Evolutionary conservation across 2,329 filamentous ascomycete genomes (phyloP).

Genomic region (Aureobasidium sp.): DNA sequence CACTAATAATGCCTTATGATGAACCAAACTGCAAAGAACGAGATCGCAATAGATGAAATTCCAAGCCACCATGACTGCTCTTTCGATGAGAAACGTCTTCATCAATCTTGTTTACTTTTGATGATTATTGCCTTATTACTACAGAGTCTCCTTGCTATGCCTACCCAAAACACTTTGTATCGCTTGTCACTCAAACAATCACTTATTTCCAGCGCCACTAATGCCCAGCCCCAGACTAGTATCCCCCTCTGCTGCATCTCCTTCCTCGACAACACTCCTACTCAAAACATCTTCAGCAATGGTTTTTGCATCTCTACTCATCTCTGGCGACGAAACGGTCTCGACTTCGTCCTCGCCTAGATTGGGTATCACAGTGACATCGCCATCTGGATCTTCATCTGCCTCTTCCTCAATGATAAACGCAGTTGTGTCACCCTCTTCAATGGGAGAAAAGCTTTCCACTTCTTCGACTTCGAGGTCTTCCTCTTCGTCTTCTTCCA

Average conservation of each 20-base stretch:
- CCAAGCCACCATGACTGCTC: not conserved
- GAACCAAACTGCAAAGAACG: no score
- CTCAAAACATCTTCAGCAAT: not conserved
- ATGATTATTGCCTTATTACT: not conserved
- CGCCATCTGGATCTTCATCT: not conserved
- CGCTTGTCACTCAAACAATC: not conserved
- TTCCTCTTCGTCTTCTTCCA: slow-evolving; percentile 21
- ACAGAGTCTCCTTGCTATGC: not conserved
- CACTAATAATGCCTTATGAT: no score
- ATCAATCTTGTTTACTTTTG: not conserved
- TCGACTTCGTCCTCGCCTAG: not conserved
- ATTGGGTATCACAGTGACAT: not conserved
- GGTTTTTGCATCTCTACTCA: not conserved
- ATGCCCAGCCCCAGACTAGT: not conserved
- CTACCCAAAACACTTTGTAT: not conserved
- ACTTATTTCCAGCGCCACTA: not conserved
- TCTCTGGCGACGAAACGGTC: not conserved
- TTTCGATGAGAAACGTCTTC: not conserved
- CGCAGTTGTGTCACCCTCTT: slow-evolving; percentile 19
- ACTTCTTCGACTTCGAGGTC: slow-evolving; percentile 46
- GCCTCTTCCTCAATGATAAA: not conserved
- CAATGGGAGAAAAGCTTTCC: slow-evolving; percentile 51
- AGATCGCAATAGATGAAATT: no score
- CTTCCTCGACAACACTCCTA: not conserved
- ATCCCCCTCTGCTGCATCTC: not conserved